Evolutionary conservation across 2,329 filamentous ascomycete species (phyloP).

Genomic region (Pyrenochaeta sp.): DNA sequence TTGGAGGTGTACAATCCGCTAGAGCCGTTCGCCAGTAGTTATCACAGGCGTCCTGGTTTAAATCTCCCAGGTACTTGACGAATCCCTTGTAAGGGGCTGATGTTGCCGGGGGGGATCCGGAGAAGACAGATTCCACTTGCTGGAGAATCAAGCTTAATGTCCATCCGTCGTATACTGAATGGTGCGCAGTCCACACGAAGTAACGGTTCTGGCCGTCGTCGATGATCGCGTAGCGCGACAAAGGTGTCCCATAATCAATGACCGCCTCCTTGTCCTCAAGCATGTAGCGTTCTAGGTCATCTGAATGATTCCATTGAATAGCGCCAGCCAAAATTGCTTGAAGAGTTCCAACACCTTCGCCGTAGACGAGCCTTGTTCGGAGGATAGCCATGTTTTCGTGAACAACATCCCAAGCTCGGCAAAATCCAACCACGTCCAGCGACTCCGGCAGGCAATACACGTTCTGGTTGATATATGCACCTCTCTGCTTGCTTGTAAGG

Average conservation of each 20-base stretch:
- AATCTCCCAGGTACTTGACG: too few relatives aligned
- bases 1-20: too few relatives aligned
- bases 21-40: too few relatives aligned
- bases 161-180: slow-evolving; percentile 48
- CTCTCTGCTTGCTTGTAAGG: slow-evolving; percentile 60
- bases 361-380: not conserved
- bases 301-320: slow-evolving; percentile 10
- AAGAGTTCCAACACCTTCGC: too few relatives aligned
- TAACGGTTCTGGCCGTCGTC: slow-evolving; percentile 9
- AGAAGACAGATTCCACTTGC: slow-evolving; percentile 11
- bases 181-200: slow-evolving; percentile 49
- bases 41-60: too few relatives aligned
- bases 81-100: not conserved
- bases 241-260: slow-evolving; percentile 12
- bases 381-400: not conserved
- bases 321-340: too few relatives aligned
- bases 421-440: slow-evolving; percentile 2
- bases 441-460: slow-evolving; percentile 46
- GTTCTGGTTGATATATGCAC: slow-evolving; percentile 52
- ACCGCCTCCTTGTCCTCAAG: not conserved
- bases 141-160: slow-evolving; percentile 8
- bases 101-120: not conserved
- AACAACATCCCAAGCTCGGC: slow-evolving; percentile 7
- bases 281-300: slow-evolving; percentile 11
- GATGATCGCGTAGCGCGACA: slow-evolving; percentile 21